phyloP scores from a whole-genome alignment of 2,329 filamentous ascomycete genomes.

The Hymenoscyphus repandus region DNA sequence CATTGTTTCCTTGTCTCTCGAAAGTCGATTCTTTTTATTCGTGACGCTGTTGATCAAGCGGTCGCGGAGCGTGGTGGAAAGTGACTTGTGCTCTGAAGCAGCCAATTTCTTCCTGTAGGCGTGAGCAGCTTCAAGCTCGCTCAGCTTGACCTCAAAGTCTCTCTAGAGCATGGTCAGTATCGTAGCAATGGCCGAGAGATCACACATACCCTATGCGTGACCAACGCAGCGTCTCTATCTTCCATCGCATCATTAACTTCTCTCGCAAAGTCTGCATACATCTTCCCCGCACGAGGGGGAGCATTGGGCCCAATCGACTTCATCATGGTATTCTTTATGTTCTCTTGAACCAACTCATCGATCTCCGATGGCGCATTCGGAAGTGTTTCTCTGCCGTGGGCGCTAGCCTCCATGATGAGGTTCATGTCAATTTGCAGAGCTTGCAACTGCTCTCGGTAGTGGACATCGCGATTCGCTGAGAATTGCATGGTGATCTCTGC shows the following conservation, averaged over 20 bases:
- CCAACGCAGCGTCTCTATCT: constrained; percentile 76
- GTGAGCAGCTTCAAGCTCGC: constrained; percentile 54
- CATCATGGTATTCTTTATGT: constrained; percentile 26
- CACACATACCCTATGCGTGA: constrained; percentile 68
- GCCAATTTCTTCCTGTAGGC: constrained; percentile 59
- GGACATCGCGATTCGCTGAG: constrained; percentile 71
- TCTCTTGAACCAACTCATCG: constrained; percentile 27
- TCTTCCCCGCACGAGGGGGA: constrained; percentile 64
- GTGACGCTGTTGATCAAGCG: constrained; percentile 62
- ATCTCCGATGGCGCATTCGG: constrained; percentile 45
- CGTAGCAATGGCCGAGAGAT: constrained; percentile 6
- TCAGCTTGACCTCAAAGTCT: constrained; percentile 57
- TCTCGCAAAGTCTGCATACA: constrained; percentile 79
- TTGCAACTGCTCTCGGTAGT: constrained; percentile 85
- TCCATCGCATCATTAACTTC: constrained; percentile 86
- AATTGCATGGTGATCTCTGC: constrained; percentile 72
- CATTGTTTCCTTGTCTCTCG: constrained; percentile 61
- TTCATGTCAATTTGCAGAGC: constrained; percentile 89
- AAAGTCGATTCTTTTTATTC: constrained; percentile 58
- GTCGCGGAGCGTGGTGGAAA: constrained; percentile 57
- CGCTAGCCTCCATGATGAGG: constrained; percentile 78
- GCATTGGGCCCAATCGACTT: constrained; percentile 36
- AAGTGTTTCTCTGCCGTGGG: constrained; percentile 67
- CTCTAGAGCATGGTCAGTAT: constrained; percentile 39
- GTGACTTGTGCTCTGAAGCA: constrained; percentile 53